phyloP scores from a whole-genome alignment of 208 protist species.

The Blechomonas ayalai region DNA sequence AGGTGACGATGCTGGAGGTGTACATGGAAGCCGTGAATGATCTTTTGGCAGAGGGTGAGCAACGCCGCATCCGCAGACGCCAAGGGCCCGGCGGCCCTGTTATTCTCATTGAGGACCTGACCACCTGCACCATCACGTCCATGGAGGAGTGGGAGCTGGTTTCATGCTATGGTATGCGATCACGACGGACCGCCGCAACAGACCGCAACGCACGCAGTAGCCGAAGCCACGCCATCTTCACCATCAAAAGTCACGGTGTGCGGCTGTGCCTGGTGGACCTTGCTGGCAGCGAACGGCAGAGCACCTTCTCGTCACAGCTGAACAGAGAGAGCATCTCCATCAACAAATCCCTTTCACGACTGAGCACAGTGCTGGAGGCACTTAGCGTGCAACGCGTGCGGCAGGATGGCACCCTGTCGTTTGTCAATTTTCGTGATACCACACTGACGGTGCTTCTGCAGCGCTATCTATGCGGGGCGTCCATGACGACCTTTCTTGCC shows the following conservation, averaged over 20 bases:
- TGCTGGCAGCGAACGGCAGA: conserved; percentile 84
- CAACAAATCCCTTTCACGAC: conserved; percentile 83
- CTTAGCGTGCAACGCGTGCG: conserved; percentile 42
- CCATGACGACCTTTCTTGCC: conserved; percentile 81
- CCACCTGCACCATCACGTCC: conserved; percentile 46
- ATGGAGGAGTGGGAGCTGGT: conserved; percentile 65
- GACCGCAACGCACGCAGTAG: conserved; percentile 88
- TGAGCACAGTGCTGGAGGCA: conserved; percentile 84
- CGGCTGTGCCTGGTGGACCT: conserved; percentile 84
- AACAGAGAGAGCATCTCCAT: conserved; percentile 88
- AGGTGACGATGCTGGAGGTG: conserved; percentile 83
- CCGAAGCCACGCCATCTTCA: conserved; percentile 91
- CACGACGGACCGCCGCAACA: conserved; percentile 76
- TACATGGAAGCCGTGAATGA: conserved; percentile 80
- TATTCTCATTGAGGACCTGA: conserved; percentile 71
- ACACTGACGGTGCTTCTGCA: conserved; percentile 84
- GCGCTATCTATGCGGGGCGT: conserved; percentile 75
- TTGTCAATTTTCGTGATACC: conserved; percentile 85
- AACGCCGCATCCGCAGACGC: conserved; percentile 43
- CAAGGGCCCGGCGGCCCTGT: conserved; percentile 15
- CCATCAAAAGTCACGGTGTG: conserved; percentile 68
- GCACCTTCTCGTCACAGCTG: conserved; percentile 68
- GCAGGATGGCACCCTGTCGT: conserved; percentile 34
- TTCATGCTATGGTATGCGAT: conserved; percentile 63
- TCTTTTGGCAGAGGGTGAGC: conserved; percentile 54